These are phyloP conservation scores for Monascus ruber DNA, from an alignment of 2,329 filamentous ascomycete genomes.

Conservation along the genomic window DNA sequence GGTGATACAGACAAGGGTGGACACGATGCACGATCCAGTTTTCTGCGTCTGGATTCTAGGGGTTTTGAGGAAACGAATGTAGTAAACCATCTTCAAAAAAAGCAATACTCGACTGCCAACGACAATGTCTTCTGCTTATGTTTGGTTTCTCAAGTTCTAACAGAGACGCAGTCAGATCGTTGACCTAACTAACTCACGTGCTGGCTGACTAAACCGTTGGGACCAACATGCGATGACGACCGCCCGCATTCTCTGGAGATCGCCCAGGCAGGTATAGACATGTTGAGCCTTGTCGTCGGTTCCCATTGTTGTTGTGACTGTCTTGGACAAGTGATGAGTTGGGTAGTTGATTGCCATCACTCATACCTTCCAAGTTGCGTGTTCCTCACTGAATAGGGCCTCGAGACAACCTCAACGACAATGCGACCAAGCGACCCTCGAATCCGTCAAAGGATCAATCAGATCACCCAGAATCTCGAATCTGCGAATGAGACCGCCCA, in stretches of 20 bases:
- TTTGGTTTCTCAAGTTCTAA: too few species aligned
- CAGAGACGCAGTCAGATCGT: too few species aligned
- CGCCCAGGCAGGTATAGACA: too few species aligned
- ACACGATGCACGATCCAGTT: conserved; percentile 31
- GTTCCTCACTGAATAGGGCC: conserved; percentile 3
- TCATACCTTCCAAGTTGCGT: conserved; percentile 3
- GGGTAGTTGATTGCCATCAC: background rate
- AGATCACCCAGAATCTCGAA: conserved; percentile 82
- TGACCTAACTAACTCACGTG: too few species aligned
- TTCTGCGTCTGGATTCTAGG: conserved; percentile 39
- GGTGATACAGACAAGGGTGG: conserved; percentile 50
- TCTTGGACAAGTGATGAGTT: background rate
- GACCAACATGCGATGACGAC: too few species aligned
- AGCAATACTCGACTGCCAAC: too few species aligned
- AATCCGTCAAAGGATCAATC: conserved; percentile 85
- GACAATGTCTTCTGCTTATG: too few species aligned
- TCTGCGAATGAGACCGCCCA: conserved; percentile 85
- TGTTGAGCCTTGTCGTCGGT: too few species aligned
- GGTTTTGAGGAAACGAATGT: conserved; percentile 57
- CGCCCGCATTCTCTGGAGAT: too few species aligned
- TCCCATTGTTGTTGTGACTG: too few species aligned
- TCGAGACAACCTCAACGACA: conserved; percentile 28
- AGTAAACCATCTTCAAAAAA: conserved; percentile 40
- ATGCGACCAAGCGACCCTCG: conserved; percentile 64
- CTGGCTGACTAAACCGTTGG: too few species aligned